Evolutionary conservation across 306 rosid genomes (phyloP).

Genomic region (Glycyrrhiza uralensis): DNA sequence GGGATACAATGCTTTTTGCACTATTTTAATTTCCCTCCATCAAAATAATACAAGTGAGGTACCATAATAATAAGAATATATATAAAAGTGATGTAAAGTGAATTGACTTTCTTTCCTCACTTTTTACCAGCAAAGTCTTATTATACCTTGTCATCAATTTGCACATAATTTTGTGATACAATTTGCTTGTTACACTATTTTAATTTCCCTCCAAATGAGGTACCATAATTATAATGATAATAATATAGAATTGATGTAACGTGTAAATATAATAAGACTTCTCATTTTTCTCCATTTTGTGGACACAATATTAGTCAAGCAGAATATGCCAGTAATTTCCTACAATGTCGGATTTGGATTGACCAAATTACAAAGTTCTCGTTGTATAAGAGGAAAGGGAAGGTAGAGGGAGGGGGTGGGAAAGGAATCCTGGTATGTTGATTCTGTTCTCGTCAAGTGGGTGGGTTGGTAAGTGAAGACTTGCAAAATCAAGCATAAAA

Average conservation of each 20-base stretch:
- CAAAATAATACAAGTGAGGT: too few species aligned
- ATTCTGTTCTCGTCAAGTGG: background rate
- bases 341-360: background rate
- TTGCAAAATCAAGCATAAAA: background rate
- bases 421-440: background rate
- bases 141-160: too few species aligned
- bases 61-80: too few species aligned
- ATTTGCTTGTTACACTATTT: background rate
- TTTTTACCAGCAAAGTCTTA: too few species aligned
- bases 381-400: too few species aligned
- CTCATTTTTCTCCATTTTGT: background rate
- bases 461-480: background rate
- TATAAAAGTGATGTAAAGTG: too few species aligned
- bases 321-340: background rate
- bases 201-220: too few species aligned
- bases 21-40: too few species aligned
- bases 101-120: too few species aligned
- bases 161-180: background rate
- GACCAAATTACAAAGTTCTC: too few species aligned
- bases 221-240: too few species aligned
- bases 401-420: background rate
- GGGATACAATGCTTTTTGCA: too few species aligned
- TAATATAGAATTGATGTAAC: background rate
- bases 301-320: background rate
- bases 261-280: background rate